Evolutionary conservation across 805 yeast species (phyloP), one percentile per base, ranked within the genome.

Genomic region (Pichia nanzhaoensis): DNA sequence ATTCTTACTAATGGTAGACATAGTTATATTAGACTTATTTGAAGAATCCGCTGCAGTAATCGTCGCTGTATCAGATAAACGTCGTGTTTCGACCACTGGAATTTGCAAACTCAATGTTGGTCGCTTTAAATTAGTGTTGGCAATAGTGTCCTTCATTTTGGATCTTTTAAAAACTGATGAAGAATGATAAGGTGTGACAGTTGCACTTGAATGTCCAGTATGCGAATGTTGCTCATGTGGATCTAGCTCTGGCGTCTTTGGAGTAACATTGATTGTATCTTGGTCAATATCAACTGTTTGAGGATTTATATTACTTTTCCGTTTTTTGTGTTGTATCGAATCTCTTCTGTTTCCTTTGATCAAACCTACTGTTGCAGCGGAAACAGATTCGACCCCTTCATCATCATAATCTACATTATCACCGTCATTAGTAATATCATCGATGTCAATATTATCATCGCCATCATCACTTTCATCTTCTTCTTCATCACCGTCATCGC

Each of bases 41-140:
- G 46, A 44, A 5, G 49, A 46, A 27, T 42, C 42, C 13, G 41
- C 46, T 2, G 44, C 49, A 2, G 49, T 46, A n/a, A 46, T 28
- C 13, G 49, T 46, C 7, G 41, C 54, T 42, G 74, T 69, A 55
- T 46, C 40, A 5, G 48, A 74, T 60, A 57, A 70, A 69, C 45
- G 64, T 47, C 50, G 61, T 51, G 18, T 52, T 27, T 53, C 61
- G 35, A 47, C 45, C n/a, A 44, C 54, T 1, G 88, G 88, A n/a
- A 82, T 82, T 52, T 78, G 79, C 10, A 82, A 81, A 45, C 85
- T 62, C 37, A 82, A 62, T 1, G 80, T 71, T 1, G 88, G 88
- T 48, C 88, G 62, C 40, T 64, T 47, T 18, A 33, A 37, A 21
- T 39, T 45, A 33, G 7, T 16, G 18, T 30, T 30, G 20, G 17